A percentile compares a stretch with the other conserved stretches of the same genome.
These are phyloP conservation scores for Eremochloa ophiuroides DNA, from an alignment of 176 grass and related monocot genomes.

Conservation along the genomic window DNA sequence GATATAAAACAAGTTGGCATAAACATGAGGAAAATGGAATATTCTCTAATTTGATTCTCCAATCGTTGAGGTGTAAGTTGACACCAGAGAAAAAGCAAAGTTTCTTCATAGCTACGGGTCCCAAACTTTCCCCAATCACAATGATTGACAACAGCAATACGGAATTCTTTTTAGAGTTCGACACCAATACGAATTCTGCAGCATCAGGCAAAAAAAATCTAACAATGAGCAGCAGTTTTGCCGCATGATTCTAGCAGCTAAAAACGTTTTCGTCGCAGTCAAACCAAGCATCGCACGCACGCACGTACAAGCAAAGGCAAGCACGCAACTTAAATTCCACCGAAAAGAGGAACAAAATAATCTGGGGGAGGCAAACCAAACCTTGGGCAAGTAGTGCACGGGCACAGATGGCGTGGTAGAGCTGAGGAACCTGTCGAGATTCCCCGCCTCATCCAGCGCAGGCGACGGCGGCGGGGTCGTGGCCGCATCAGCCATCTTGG, in stretches of 20 bases:
- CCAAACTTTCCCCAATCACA: constrained; percentile 9
- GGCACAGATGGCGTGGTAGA: constrained; percentile 68
- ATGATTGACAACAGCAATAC: background rate
- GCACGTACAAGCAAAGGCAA: background rate
- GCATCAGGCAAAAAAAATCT: background rate
- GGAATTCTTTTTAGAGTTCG: too few species aligned
- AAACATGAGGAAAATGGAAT: background rate
- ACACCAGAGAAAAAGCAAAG: background rate
- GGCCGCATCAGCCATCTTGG: background rate
- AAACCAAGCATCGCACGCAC: background rate
- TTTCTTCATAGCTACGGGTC: background rate
- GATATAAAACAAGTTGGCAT: background rate
- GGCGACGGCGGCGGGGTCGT: background rate
- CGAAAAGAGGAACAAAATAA: background rate
- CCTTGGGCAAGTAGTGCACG: constrained; percentile 63
- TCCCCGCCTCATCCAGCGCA: constrained; percentile 34
- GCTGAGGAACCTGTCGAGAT: constrained; percentile 74
- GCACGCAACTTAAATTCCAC: background rate
- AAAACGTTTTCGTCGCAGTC: background rate
- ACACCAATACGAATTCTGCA: background rate
- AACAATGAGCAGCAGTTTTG: background rate
- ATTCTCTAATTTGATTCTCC: background rate
- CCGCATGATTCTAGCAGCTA: background rate
- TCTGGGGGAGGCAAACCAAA: background rate
- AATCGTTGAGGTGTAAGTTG: background rate